Evolutionary conservation across 768 basidiomycete species (phyloP).

Genomic region (Amanita inopinata): DNA sequence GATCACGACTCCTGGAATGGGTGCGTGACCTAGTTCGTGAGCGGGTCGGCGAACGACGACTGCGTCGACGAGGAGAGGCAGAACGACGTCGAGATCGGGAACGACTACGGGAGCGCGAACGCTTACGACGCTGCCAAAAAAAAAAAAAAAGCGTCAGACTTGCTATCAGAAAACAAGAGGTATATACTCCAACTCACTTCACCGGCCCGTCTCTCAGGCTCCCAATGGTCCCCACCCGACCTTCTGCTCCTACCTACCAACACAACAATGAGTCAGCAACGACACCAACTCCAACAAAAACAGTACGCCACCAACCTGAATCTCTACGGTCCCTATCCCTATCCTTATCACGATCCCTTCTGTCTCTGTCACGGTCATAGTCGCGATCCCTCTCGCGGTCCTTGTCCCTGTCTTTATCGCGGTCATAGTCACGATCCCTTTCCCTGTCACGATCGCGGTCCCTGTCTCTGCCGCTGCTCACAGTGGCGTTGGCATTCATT

Average conservation of each 20-base stretch:
- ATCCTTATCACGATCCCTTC: constrained; percentile 32
- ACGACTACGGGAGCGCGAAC: constrained; percentile 55
- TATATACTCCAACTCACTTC: no score
- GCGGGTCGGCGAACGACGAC: constrained; percentile 39
- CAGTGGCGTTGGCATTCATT: constrained; percentile 26
- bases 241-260: constrained; percentile 30
- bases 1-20: constrained; percentile 60
- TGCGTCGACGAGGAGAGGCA: constrained; percentile 49
- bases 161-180: constrained; percentile 1
- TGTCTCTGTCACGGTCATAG: constrained; percentile 32
- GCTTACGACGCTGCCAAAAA: constrained; percentile 47
- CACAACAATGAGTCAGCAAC: constrained; percentile 3
- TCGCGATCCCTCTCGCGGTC: constrained; percentile 34
- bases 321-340: constrained; percentile 40
- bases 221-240: constrained; percentile 69
- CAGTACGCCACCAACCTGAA: constrained; percentile 30
- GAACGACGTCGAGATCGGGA: constrained; percentile 69
- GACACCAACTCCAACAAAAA: not conserved
- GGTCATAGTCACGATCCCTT: constrained; percentile 31
- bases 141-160: constrained; percentile 5
- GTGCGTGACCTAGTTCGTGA: constrained; percentile 52
- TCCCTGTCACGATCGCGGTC: constrained; percentile 32
- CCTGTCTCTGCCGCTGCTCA: constrained; percentile 31
- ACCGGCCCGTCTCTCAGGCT: constrained; percentile 66
- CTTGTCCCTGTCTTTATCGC: constrained; percentile 34